Evolutionary conservation across 495 filamentous ascomycete genomes (phyloP).

Genomic region (Hypoxylon fuscum): DNA sequence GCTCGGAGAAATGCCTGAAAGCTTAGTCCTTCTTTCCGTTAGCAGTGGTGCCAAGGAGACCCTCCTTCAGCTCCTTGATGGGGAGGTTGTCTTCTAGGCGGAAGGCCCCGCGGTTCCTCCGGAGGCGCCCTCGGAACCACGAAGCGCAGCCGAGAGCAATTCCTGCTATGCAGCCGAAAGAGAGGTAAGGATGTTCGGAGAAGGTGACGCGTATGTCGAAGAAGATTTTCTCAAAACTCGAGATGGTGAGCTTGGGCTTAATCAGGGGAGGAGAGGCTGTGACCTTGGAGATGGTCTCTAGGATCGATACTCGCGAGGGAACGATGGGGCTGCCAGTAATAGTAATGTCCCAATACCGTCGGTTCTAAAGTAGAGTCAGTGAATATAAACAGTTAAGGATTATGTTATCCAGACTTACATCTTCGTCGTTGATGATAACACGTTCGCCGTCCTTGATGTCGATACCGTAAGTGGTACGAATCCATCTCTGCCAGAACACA

Average conservation of each 20-base stretch:
- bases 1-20: constrained; percentile 14
- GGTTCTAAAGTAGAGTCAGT: constrained; percentile 66
- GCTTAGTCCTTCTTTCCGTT: constrained; percentile 83
- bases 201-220: constrained; percentile 76
- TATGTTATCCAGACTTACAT: constrained; percentile 67
- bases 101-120: constrained; percentile 73
- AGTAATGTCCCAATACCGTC: constrained; percentile 93
- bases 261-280: constrained; percentile 78
- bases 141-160: constrained; percentile 58
- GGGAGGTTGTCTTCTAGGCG: constrained; percentile 77
- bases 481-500: constrained; percentile 97
- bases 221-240: constrained; percentile 77
- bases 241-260: constrained; percentile 85
- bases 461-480: constrained; percentile 91
- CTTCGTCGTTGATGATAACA: constrained; percentile 97
- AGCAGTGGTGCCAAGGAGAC: constrained; percentile 64
- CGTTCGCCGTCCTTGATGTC: constrained; percentile 84
- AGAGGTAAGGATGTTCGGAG: constrained; percentile 75
- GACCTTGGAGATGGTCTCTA: constrained; percentile 88
- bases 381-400: background rate
- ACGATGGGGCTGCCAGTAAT: constrained; percentile 87
- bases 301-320: constrained; percentile 90
- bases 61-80: constrained; percentile 55
- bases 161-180: constrained; percentile 67
- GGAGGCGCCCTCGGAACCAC: constrained; percentile 67